Evolutionary conservation across 257 asterid genomes (phyloP).

Genomic region (Solanum appendiculatum): DNA sequence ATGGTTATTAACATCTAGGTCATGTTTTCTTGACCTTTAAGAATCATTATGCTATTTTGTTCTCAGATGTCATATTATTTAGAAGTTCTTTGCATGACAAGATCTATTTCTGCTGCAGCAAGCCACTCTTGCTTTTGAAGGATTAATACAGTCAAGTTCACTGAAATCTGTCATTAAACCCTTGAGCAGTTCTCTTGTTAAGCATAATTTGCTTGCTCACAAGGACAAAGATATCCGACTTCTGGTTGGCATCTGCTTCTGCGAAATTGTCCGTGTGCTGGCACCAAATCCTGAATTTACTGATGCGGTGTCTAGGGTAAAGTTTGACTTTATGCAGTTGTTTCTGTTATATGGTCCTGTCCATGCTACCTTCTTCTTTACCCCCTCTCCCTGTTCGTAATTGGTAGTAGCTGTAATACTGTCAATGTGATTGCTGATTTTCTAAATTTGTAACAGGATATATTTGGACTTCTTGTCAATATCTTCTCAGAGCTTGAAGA

Average conservation of each 20-base stretch:
- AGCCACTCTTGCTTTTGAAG: slow-evolving; percentile 48
- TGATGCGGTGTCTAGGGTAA: slow-evolving; percentile 54
- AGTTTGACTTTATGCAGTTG: neutral
- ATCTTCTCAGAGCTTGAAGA: slow-evolving; percentile 62
- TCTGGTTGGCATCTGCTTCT: slow-evolving; percentile 59
- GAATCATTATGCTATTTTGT: neutral
- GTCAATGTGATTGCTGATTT: neutral
- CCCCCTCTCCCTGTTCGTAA: neutral
- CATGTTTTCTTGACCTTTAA: neutral
- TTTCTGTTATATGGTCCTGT: neutral
- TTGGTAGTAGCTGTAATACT: neutral
- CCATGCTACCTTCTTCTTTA: neutral
- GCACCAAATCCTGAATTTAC: slow-evolving; percentile 66
- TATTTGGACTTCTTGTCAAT: slow-evolving; percentile 48
- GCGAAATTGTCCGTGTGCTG: slow-evolving; percentile 54
- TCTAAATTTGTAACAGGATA: slow-evolving; percentile 39
- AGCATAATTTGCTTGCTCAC: slow-evolving; percentile 48
- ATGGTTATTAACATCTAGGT: neutral
- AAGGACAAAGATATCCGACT: slow-evolving; percentile 62
- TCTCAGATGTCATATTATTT: neutral
- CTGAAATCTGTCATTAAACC: slow-evolving; percentile 31
- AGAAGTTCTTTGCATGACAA: slow-evolving; percentile 3
- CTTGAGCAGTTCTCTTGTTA: slow-evolving; percentile 44
- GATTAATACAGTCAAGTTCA: slow-evolving; percentile 41
- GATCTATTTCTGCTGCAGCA: slow-evolving; percentile 32